Base-by-base conservation (phyloP, 495 filamentous ascomycete genomes). In the Cudoniella acicularis region DNA sequence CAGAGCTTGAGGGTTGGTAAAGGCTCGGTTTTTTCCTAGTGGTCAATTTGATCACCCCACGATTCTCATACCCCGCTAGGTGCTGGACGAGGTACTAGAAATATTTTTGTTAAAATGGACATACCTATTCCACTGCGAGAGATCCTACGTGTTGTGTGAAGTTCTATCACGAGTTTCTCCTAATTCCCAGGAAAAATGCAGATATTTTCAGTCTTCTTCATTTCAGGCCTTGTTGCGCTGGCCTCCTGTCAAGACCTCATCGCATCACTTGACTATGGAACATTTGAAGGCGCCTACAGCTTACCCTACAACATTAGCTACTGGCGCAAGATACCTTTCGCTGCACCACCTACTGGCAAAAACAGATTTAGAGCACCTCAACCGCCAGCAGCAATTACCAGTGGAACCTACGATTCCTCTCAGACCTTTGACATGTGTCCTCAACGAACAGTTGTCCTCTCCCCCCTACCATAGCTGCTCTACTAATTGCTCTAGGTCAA, bases 321-420 rank as follows among this genome's bases (percentile, higher is more conserved):
- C 56, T 86, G 82, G 68, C 74, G 69, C 25, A 85, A 83, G 57
- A 85, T 87, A 62, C 79, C 83, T 25, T 87, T 80, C 65, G 82
- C 81, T 2, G 78, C 80, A 23, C 80, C 83, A 3, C 83, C 83
- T 9, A 40, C 79, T 1, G 80, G 78, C 18, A 66, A 80, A 52
- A 68, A 81, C 10, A 69, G 83, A 16, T 85, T 83, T 61, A 68
- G 70, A 26, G 75, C 78, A 18, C 81, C 83, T 1, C 58, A 74
- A 17, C 59, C 63, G 20, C 75, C 83, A 17, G 30, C 69, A 3
- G 64, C 68, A 2, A 74, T 79, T 30, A 71, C 70, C 13, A 70
- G 74, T 59, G 78, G 75, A 52, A 67, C 72, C 21, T 86, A 85
- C 56, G 69, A 87, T 67, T 78, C 83, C n/a, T 72, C 77, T 60